Evolutionary conservation across 1,284 basidiomycete genomes (phyloP), one percentile per base, ranked within the genome.

Genomic region (Ceratorhiza oryzae-sativae): DNA sequence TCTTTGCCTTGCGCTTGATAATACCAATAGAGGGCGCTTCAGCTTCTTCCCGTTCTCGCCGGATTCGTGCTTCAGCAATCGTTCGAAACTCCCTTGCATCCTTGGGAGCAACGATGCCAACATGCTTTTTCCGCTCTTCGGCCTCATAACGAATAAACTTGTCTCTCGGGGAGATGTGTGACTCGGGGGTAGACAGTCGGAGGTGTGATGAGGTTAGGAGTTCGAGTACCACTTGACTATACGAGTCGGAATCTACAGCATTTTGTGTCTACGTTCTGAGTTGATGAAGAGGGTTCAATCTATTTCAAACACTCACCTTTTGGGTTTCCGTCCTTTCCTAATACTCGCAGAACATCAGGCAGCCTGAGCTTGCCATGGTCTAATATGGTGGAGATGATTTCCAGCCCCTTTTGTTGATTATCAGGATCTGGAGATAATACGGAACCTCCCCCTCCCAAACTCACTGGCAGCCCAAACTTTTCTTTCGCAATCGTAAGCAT

Each of bases 281-380:
- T 68, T 48, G 39, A 15, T 20, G 34, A 49, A 13, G 27, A 27
- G 10, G 9, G 27, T 42, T 42, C 34, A 51, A 72, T 51, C 58
- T 39, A 13, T 45, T 30, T 25, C 58, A 20, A 42, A 20, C 32
- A 74, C 75, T 32, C 65, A 91, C 91, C 83, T 84, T 91, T 91
- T 9, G 51, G 34, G 10, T 83, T 79, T 73, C 90, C 86, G 63
- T 81, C 80, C 8, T 81, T 79, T 10, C 84, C 83, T 20, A 93
- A 78, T 39, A 83, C 79, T 13, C 84, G 81, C 32, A 93, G 79
- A 58, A 95, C 87, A 73, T 93, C 90, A 76, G 87, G 87, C 8
- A 90, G 86, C 62, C 88, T 87, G 76, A 97, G 86, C 80, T 96
- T 96, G 49, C 95, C 95, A 77, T 94, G 91, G 77, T 94, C 87